Percentiles rank a stretch among this genome's conserved stretches.
Evolutionary conservation across 345 rosid species (phyloP).

Genomic region (Syzygium grande): DNA sequence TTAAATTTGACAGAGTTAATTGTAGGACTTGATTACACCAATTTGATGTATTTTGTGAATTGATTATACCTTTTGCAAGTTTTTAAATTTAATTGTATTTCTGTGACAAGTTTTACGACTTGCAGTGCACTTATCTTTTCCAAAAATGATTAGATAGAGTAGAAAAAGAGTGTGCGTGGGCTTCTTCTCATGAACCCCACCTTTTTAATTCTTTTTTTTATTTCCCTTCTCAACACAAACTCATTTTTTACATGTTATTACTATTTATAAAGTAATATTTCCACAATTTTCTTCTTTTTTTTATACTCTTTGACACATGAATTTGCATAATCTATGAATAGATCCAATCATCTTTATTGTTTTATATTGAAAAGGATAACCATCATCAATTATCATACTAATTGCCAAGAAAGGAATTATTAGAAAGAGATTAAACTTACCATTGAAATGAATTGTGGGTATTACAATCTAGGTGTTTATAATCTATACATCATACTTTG

Average conservation of each 20-base stretch:
- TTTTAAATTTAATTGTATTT: too few species aligned
- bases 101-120: too few species aligned
- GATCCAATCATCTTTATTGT: neutral
- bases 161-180: neutral
- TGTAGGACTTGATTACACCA: too few species aligned
- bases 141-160: too few species aligned
- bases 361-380: too few species aligned
- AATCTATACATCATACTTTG: neutral
- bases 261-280: neutral
- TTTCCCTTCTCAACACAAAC: too few species aligned
- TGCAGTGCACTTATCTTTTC: too few species aligned
- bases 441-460: rapidly evolving
- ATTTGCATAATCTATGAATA: neutral
- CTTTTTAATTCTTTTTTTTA: too few species aligned
- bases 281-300: neutral
- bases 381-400: neutral
- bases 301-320: neutral
- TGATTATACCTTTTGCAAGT: too few species aligned
- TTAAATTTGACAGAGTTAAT: too few species aligned
- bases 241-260: too few species aligned
- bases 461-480: neutral
- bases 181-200: neutral
- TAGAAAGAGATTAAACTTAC: neutral
- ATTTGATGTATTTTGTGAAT: too few species aligned
- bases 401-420: neutral